A percentile compares a stretch with the other conserved stretches of the same genome.
phyloP scores from a whole-genome alignment of 2,329 filamentous ascomycete species.

The Diplodia seriata region DNA sequence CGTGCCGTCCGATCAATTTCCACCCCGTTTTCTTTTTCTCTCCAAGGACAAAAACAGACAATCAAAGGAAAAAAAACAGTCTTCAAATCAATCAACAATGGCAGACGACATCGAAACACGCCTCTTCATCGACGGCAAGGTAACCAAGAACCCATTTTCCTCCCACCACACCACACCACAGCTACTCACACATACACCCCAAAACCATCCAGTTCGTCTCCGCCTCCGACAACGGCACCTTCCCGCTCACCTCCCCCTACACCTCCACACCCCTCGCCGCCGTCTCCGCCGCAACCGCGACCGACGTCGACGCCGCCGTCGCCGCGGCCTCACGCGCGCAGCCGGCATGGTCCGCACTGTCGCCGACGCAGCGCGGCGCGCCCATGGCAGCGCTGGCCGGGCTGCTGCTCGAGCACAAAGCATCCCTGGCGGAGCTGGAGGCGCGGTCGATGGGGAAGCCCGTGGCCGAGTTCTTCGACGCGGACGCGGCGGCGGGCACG shows the following conservation, averaged over 20 bases:
- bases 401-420: constrained; percentile 35
- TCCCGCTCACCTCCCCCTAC: constrained; percentile 41
- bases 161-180: too few species aligned
- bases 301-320: constrained; percentile 40
- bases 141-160: background rate
- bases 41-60: background rate
- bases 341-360: constrained; percentile 45
- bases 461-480: constrained; percentile 48
- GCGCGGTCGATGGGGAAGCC: constrained; percentile 32
- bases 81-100: background rate
- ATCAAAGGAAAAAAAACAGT: too few species aligned
- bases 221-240: constrained; percentile 41
- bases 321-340: constrained; percentile 39
- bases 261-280: constrained; percentile 40
- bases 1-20: background rate
- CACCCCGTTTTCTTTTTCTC: background rate
- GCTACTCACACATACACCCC: constrained; percentile 34
- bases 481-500: constrained; percentile 45
- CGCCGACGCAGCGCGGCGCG: constrained; percentile 47
- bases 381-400: constrained; percentile 55
- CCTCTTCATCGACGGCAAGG: constrained; percentile 31
- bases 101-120: constrained; percentile 18
- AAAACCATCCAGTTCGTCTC: constrained; percentile 38
- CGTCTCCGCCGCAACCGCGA: constrained; percentile 35
- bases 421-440: constrained; percentile 33